These are phyloP conservation scores for Peterozyma toletana DNA, from an alignment of 805 yeast genomes.

Conservation along the genomic window DNA sequence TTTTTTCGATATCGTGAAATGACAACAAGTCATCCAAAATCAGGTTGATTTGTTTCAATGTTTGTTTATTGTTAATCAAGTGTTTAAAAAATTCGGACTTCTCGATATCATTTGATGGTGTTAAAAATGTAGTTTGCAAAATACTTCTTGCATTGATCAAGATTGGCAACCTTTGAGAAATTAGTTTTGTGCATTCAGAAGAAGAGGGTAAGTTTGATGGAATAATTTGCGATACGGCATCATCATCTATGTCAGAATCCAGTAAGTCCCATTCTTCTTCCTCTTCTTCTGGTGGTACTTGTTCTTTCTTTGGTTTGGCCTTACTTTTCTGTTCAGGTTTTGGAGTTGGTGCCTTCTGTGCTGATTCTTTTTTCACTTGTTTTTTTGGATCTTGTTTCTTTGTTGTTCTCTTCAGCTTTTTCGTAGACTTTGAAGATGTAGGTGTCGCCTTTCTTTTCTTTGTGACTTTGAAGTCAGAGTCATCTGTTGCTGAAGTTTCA, in stretches of 20 bases:
- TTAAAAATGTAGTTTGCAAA: not conserved
- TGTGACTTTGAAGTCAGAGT: not conserved
- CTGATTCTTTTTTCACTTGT: not conserved
- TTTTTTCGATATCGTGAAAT: not conserved
- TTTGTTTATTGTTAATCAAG: not conserved
- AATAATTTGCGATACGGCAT: not conserved
- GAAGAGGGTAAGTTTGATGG: no score
- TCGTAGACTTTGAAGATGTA: not conserved
- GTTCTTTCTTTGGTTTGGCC: not conserved
- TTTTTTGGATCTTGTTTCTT: not conserved
- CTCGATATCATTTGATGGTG: not conserved
- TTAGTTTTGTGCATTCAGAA: no score
- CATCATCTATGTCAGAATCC: constrained; percentile 1
- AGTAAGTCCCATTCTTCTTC: constrained; percentile 11
- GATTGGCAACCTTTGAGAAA: not conserved
- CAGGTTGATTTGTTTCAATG: no score
- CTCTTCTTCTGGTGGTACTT: constrained; percentile 4
- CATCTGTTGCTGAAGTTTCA: not conserved
- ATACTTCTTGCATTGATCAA: not conserved
- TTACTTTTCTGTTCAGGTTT: constrained; percentile 1
- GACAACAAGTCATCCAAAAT: not conserved
- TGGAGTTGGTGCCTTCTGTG: not conserved
- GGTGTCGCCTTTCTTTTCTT: not conserved
- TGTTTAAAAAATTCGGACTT: not conserved
- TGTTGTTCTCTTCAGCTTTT: not conserved